Conservation (phyloP, 2,329 filamentous ascomycete genomes). For the Parasarocladium wereldwijsianum region DNA sequence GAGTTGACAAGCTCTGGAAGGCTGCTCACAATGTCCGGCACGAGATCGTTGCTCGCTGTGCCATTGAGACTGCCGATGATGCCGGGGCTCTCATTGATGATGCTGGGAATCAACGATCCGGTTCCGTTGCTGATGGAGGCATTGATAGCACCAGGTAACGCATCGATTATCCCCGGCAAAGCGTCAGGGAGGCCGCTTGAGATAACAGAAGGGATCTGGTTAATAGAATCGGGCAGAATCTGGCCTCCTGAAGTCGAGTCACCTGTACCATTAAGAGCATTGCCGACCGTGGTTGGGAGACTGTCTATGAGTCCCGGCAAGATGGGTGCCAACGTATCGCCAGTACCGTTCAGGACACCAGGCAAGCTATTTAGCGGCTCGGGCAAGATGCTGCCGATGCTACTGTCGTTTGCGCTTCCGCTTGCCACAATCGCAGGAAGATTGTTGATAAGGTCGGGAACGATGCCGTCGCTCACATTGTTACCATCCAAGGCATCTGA, state of each 20-base stretch:
- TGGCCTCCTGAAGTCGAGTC: neutral
- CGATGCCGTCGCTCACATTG: neutral
- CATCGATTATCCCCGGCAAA: neutral
- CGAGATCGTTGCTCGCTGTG: neutral
- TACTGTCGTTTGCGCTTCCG: neutral
- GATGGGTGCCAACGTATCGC: neutral
- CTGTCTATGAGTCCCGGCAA: constrained; percentile 1
- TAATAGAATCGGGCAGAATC: constrained; percentile 1
- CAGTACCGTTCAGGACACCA: neutral
- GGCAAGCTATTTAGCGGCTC: constrained; percentile 1
- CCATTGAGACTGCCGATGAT: neutral
- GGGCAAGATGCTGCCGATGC: constrained; percentile 3
- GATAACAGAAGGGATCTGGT: constrained; percentile 1
- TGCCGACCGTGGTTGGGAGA: neutral
- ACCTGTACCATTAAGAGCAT: neutral
- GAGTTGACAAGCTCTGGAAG: constrained; percentile 2
- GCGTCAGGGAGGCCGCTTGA: neutral
- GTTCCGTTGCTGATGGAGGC: constrained; percentile 1
- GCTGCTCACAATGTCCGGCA: constrained; percentile 1
- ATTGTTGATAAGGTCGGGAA: constrained; percentile 2
- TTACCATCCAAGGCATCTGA: neutral
- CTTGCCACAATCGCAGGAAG: constrained; percentile 1
- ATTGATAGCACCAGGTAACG: neutral
- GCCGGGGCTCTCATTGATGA: neutral
- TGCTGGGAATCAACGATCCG: neutral